Evolutionary conservation across 2,329 filamentous ascomycete genomes (phyloP), one percentile per base, ranked within the genome.

Genomic region (Emergomyces orientalis): DNA sequence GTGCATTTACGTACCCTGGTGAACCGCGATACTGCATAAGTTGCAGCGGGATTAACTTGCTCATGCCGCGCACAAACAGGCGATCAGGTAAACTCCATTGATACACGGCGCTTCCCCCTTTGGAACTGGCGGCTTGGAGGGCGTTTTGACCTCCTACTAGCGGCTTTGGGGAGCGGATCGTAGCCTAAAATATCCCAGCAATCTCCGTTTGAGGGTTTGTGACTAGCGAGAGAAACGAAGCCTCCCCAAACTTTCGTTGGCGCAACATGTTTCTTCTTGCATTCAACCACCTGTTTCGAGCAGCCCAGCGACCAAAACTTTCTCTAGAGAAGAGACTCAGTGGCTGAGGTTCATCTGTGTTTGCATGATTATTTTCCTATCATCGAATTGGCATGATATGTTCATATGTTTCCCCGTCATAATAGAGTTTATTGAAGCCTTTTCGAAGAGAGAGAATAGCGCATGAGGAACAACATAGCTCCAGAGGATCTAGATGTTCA

Each of bases 111-210:
- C 19, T 39, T 32, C 25, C 39, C 14, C 13, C 47, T 6, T 34
- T 58, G 32, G 55, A 37, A 14, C 11, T 58, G 55, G 22, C 39
- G n/a, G 14, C 39, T 37, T 51, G 11, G 47, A 14, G 17, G 30
- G 59, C 8, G 59, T 60, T 60, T 54, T 51, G 59, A 60, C 59
- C 59, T 60, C 45, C 45, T 60, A 45, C 59, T 60, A 60, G 25
- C 30, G 37, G n/a, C 32, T 32, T 60, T 19, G 34, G 22, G 54
- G 34, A 32, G 34, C 17, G 27, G 49, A 57, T 57, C 54, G 9
- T 39, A 39, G 34, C 19, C 34, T 57, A 22, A 57, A 39, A n/a
- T 17, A 3, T 27, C 5, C 55, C 22, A 8, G 34, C 9, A 57
- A 58, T n/a, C 13, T 34, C 11, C 22, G 25, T 49, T 51, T 7